phyloP scores from a whole-genome alignment of 805 yeast genomes.

The Metschnikowia noctiluminum region DNA sequence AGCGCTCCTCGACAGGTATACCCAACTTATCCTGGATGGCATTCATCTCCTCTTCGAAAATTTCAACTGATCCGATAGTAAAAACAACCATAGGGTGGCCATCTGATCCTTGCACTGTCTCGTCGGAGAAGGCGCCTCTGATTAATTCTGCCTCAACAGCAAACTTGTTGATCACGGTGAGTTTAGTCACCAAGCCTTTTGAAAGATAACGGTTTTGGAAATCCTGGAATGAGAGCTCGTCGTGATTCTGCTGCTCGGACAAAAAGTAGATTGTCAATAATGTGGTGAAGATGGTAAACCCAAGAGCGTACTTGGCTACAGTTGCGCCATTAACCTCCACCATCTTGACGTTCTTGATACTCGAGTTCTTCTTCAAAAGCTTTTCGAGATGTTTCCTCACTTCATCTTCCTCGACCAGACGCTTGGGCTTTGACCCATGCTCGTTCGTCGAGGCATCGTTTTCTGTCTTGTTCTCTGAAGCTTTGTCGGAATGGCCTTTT shows the following conservation, averaged over 20 bases:
- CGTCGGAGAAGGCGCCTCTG: constrained; percentile 40
- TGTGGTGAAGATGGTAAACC: constrained; percentile 20
- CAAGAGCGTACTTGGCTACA: constrained; percentile 11
- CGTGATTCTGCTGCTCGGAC: constrained; percentile 15
- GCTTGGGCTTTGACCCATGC: constrained; percentile 19
- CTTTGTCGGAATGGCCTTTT: background rate
- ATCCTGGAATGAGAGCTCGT: constrained; percentile 65
- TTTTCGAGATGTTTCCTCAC: constrained; percentile 34
- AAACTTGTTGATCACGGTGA: constrained; percentile 70
- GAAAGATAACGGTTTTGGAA: constrained; percentile 77
- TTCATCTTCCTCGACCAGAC: constrained; percentile 27
- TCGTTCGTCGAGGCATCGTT: constrained; percentile 1
- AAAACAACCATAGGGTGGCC: constrained; percentile 56
- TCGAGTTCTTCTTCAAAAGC: constrained; percentile 28
- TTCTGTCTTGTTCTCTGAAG: background rate
- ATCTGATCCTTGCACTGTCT: constrained; percentile 34
- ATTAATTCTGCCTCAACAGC: constrained; percentile 68
- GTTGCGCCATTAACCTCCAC: constrained; percentile 19
- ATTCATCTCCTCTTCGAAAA: constrained; percentile 80
- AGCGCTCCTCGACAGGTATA: constrained; percentile 64
- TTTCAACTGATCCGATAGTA: constrained; percentile 84
- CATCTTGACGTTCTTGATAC: constrained; percentile 31
- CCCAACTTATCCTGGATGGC: constrained; percentile 65
- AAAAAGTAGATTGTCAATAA: constrained; percentile 12
- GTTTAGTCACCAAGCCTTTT: constrained; percentile 70